phyloP scores from a whole-genome alignment of 257 asterid species.

The Oldenlandia corymbosa region DNA sequence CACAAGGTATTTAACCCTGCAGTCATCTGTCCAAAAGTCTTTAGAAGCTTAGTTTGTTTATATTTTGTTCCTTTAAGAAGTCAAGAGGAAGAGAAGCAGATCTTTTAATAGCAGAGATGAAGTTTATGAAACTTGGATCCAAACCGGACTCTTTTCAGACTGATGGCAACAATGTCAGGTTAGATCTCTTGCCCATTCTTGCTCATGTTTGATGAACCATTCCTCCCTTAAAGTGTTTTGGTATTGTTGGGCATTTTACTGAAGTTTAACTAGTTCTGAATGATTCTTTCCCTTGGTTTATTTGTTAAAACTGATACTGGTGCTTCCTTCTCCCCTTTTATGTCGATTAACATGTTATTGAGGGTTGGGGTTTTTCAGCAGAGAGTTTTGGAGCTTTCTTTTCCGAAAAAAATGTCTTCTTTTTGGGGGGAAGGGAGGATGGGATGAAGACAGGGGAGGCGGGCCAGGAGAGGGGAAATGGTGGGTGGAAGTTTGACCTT shows the following conservation, averaged over 20 bases:
- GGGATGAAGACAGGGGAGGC: too few species aligned
- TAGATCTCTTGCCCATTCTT: slow-evolving; percentile 31
- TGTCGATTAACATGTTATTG: too few species aligned
- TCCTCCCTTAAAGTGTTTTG: not conserved
- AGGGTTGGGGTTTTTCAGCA: not conserved
- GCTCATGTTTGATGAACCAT: not conserved
- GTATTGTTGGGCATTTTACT: not conserved
- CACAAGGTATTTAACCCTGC: slow-evolving; percentile 27
- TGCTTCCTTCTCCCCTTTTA: too few species aligned
- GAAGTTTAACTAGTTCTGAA: not conserved
- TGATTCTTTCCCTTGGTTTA: not conserved
- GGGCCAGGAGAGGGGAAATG: too few species aligned
- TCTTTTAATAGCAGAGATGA: slow-evolving; percentile 63
- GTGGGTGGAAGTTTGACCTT: not conserved
- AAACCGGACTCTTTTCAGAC: slow-evolving; percentile 85
- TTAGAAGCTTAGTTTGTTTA: slow-evolving; percentile 22
- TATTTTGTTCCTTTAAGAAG: not conserved
- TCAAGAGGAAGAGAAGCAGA: slow-evolving; percentile 22
- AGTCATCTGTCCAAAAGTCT: slow-evolving; percentile 33
- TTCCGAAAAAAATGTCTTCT: not conserved
- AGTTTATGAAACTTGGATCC: slow-evolving; percentile 99
- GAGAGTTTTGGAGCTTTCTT: not conserved
- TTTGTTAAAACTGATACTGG: not conserved
- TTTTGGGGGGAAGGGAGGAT: not conserved
- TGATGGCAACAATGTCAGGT: slow-evolving; percentile 69